These are phyloP conservation scores for Trichosanthes truncata DNA, from an alignment of 306 rosid species.

Conservation along the genomic window DNA sequence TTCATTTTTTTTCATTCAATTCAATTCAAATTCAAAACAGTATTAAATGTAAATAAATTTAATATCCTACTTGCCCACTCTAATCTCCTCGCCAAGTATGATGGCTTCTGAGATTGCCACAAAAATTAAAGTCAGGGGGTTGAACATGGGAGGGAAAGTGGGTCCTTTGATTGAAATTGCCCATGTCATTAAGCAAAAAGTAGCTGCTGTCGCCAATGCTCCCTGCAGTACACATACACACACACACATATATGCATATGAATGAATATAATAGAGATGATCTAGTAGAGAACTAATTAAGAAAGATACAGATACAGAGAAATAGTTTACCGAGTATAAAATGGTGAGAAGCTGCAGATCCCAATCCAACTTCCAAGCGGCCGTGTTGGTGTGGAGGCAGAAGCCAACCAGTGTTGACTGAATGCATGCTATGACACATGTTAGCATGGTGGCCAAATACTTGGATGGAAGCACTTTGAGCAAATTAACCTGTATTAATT, in stretches of 20 bases:
- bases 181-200: slow-evolving; percentile 53
- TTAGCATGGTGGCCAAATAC: slow-evolving; percentile 39
- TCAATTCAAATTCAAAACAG: too few relatives aligned
- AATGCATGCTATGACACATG: slow-evolving; percentile 42
- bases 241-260: too few relatives aligned
- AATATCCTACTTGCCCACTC: slow-evolving; percentile 39
- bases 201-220: slow-evolving; percentile 40
- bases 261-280: too few relatives aligned
- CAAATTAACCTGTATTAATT: slow-evolving; percentile 31
- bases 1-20: neutral
- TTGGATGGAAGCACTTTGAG: slow-evolving; percentile 36
- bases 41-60: too few relatives aligned
- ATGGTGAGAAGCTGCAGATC: slow-evolving; percentile 50
- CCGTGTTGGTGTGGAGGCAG: slow-evolving; percentile 25
- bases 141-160: slow-evolving; percentile 60
- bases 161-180: slow-evolving; percentile 44
- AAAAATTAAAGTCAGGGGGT: slow-evolving; percentile 51
- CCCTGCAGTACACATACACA: slow-evolving; percentile 22
- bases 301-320: too few relatives aligned
- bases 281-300: too few relatives aligned
- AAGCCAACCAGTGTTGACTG: slow-evolving; percentile 37
- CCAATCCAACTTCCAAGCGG: slow-evolving; percentile 49
- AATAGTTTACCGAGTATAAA: slow-evolving; percentile 42
- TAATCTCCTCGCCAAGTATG: slow-evolving; percentile 36
- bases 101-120: slow-evolving; percentile 49